phyloP scores from a whole-genome alignment of 768 basidiomycete species.

The Serendipita indica region DNA sequence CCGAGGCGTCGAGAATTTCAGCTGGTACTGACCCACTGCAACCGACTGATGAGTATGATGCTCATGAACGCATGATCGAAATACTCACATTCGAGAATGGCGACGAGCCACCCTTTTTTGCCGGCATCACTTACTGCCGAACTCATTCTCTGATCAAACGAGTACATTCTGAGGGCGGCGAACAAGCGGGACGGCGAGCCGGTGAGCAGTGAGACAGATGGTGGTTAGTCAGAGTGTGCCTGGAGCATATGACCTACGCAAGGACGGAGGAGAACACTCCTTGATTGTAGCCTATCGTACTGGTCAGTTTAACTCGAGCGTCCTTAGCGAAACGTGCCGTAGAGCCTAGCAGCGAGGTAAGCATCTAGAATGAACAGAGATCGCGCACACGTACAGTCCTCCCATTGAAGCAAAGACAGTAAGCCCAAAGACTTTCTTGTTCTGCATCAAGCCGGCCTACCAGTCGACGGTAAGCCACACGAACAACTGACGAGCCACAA shows the following conservation, averaged over 20 bases:
- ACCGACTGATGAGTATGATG: not conserved
- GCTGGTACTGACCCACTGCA: not conserved
- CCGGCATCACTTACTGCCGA: slow-evolving; percentile 35
- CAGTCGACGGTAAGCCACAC: not conserved
- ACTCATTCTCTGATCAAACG: slow-evolving; percentile 30
- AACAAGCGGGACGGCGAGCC: slow-evolving; percentile 30
- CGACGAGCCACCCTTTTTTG: slow-evolving; percentile 56
- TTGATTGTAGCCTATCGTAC: slow-evolving; percentile 42
- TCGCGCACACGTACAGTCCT: slow-evolving; percentile 39
- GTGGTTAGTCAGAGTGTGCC: not conserved
- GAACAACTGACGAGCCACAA: not conserved
- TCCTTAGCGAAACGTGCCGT: slow-evolving; percentile 30
- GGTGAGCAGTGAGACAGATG: not conserved
- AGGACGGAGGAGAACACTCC: slow-evolving; percentile 69
- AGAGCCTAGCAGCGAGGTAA: slow-evolving; percentile 31
- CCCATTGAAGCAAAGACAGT: slow-evolving; percentile 69
- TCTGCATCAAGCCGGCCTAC: slow-evolving; percentile 50
- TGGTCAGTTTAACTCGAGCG: not conserved
- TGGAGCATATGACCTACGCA: slow-evolving; percentile 26
- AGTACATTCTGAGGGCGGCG: slow-evolving; percentile 26
- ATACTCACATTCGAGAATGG: slow-evolving; percentile 40
- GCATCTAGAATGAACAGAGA: slow-evolving; percentile 3
- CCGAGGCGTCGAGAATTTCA: not conserved
- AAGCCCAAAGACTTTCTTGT: slow-evolving; percentile 47
- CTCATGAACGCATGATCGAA: not conserved